These are phyloP conservation scores for Akanthomyces uredinophilus DNA, from an alignment of 2,329 filamentous ascomycete species.

Conservation along the genomic window DNA sequence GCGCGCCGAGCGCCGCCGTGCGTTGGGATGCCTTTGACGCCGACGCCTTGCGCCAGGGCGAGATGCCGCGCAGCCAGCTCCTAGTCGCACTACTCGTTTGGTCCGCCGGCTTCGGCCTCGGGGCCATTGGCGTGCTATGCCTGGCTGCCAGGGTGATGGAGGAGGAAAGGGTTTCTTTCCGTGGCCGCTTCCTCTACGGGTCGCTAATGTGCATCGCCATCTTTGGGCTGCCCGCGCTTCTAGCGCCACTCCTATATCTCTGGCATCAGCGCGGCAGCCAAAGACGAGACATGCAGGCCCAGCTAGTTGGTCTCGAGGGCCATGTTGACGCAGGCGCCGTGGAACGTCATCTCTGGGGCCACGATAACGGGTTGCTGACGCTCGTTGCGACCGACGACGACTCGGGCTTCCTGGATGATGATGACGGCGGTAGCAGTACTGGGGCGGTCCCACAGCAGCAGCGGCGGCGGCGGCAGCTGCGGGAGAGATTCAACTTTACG, in stretches of 20 bases:
- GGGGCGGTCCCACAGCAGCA: not conserved
- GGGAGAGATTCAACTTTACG: slow-evolving; percentile 24
- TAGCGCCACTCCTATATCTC: not conserved
- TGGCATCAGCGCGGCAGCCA: not conserved
- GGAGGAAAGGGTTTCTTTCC: too few relatives aligned
- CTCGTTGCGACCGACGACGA: not conserved
- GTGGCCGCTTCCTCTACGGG: not conserved
- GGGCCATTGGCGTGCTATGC: not conserved
- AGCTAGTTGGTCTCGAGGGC: slow-evolving; percentile 18
- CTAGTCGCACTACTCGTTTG: not conserved
- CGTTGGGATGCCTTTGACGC: slow-evolving; percentile 32
- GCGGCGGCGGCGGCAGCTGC: not conserved
- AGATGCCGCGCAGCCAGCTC: not conserved
- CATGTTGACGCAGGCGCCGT: slow-evolving; percentile 5
- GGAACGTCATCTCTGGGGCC: slow-evolving; percentile 18
- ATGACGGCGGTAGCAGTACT: not conserved
- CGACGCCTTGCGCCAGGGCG: not conserved
- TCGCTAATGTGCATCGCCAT: not conserved
- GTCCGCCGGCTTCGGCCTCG: not conserved
- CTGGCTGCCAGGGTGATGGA: not conserved
- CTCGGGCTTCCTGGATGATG: not conserved
- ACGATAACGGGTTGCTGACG: slow-evolving; percentile 9
- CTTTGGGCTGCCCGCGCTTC: not conserved
- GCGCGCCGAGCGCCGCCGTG: slow-evolving; percentile 31
- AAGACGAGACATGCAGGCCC: not conserved